These are phyloP conservation scores for Paspalum vaginatum DNA, from an alignment of 176 grass and related monocot species.

Conservation along the genomic window DNA sequence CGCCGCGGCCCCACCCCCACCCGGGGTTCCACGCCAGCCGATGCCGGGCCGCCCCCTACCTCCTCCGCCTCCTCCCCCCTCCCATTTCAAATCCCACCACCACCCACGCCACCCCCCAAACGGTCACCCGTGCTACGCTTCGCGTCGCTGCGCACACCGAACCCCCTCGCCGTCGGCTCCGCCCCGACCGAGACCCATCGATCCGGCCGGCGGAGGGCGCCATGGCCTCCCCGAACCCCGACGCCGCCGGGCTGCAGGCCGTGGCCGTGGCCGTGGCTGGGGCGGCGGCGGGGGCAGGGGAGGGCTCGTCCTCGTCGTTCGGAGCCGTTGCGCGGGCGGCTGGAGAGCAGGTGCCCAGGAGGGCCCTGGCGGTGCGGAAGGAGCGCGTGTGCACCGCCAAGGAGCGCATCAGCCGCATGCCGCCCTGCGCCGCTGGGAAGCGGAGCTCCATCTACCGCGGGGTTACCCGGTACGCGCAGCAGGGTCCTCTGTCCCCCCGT, in stretches of 20 bases:
- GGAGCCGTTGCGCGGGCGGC: background rate
- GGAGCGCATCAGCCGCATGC: conserved; percentile 99
- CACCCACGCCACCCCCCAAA: conserved; percentile 45
- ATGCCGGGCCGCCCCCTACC: background rate
- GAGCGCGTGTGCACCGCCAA: conserved; percentile 96
- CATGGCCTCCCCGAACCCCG: conserved; percentile 57
- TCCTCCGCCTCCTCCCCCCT: background rate
- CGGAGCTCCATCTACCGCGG: conserved; percentile 99
- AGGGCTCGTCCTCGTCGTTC: conserved; percentile 3
- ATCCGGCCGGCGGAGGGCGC: conserved; percentile 31
- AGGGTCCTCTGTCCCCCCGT: background rate
- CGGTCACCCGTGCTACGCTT: conserved; percentile 38
- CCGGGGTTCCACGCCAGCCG: background rate
- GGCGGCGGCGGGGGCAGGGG: conserved; percentile 32
- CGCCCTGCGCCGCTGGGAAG: conserved; percentile 93
- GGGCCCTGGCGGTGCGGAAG: conserved; percentile 56
- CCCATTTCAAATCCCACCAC: conserved; percentile 55
- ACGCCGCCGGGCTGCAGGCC: conserved; percentile 55
- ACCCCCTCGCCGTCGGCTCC: background rate
- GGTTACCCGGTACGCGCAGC: conserved; percentile 73
- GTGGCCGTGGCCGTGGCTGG: too few relatives aligned
- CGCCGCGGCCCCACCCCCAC: background rate
- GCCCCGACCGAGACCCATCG: conserved; percentile 15
- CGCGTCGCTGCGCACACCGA: background rate
- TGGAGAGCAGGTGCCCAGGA: conserved; percentile 52